A percentile compares a stretch with the other conserved stretches of the same genome.
Evolutionary conservation across 2,329 filamentous ascomycete genomes (phyloP).

Genomic region (Fusarium solani-melongenae): DNA sequence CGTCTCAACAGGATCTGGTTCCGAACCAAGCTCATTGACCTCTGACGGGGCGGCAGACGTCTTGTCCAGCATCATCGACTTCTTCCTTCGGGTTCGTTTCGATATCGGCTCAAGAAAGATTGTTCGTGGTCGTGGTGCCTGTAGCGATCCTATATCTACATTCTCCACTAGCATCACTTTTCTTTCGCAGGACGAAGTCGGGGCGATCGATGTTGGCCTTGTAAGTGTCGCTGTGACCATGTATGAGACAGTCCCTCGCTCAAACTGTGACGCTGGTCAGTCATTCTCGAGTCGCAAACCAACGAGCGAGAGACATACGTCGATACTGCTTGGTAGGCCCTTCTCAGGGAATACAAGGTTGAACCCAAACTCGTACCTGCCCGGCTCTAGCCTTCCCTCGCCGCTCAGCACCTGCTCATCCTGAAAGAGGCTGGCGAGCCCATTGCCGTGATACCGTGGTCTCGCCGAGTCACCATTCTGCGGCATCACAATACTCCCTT

Average conservation of each 20-base stretch:
- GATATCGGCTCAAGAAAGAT: conserved; percentile 90
- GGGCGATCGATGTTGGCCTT: conserved; percentile 85
- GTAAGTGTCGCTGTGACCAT: conserved; percentile 91
- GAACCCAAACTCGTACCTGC: conserved; percentile 83
- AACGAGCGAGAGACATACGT: conserved; percentile 68
- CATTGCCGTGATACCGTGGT: conserved; percentile 76
- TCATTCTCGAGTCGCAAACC: background rate
- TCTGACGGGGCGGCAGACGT: conserved; percentile 57
- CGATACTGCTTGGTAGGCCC: conserved; percentile 89
- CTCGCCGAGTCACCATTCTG: conserved; percentile 52
- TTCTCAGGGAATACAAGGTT: conserved; percentile 76
- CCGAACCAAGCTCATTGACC: conserved; percentile 48
- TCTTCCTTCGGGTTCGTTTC: conserved; percentile 73
- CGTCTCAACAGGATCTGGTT: conserved; percentile 53
- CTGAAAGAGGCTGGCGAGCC: conserved; percentile 83
- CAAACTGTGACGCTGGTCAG: conserved; percentile 72
- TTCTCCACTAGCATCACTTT: conserved; percentile 84
- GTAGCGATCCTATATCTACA: conserved; percentile 83
- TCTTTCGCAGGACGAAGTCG: conserved; percentile 82
- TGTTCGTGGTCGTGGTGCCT: conserved; percentile 79
- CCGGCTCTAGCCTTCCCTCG: conserved; percentile 78
- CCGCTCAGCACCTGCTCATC: conserved; percentile 85
- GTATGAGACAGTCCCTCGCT: conserved; percentile 92
- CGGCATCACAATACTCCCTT: conserved; percentile 56
- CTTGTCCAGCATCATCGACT: conserved; percentile 59